phyloP scores from a whole-genome alignment of 306 rosid species.

The Glycyrrhiza uralensis region DNA sequence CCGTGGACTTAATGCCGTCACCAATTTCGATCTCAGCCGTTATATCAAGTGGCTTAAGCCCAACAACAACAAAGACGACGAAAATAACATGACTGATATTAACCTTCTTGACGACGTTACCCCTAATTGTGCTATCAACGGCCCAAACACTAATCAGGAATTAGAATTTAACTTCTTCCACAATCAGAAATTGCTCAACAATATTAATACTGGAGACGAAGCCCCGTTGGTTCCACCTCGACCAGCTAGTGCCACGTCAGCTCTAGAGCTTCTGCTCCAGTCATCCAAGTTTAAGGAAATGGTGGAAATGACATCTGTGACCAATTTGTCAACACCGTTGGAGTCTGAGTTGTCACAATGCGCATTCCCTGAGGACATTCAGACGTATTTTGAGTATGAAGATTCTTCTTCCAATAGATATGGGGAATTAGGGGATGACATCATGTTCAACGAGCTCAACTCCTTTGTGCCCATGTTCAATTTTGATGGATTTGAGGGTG shows the following conservation, averaged over 20 bases:
- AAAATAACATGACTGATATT: not conserved
- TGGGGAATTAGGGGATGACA: constrained; percentile 44
- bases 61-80: not conserved
- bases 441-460: constrained; percentile 57
- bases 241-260: constrained; percentile 49
- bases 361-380: constrained; percentile 77
- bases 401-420: constrained; percentile 39
- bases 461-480: constrained; percentile 55
- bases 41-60: constrained; percentile 78
- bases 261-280: constrained; percentile 65
- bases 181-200: not conserved
- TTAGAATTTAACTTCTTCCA: constrained; percentile 17
- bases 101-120: constrained; percentile 7
- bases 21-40: constrained; percentile 90
- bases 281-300: constrained; percentile 79
- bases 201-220: constrained; percentile 15
- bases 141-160: constrained; percentile 31
- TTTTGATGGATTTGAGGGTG: constrained; percentile 36
- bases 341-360: constrained; percentile 38
- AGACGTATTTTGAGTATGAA: constrained; percentile 74
- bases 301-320: constrained; percentile 57
- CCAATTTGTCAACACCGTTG: constrained; percentile 12
- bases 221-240: constrained; percentile 15
- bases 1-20: constrained; percentile 92
- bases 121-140: constrained; percentile 3